Conservation (phyloP, 2,329 filamentous ascomycete species). For the Clonostachys solani region DNA sequence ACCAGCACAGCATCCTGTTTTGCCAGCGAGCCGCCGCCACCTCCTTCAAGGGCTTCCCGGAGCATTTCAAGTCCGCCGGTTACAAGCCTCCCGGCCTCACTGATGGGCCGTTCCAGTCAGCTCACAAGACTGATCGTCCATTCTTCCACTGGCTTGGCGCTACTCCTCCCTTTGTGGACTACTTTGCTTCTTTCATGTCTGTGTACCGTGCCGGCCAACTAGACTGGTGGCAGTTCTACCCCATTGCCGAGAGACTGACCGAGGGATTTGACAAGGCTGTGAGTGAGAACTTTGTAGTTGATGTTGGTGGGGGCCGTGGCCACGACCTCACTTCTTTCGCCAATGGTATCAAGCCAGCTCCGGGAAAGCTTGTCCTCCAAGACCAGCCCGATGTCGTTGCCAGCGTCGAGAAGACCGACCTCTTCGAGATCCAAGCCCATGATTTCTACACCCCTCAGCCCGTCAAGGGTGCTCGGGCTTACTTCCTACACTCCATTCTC, state of each 20-base stretch:
- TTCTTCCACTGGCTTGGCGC: no score
- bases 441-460: slow-evolving; percentile 20
- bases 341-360: slow-evolving; percentile 14
- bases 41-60: no score
- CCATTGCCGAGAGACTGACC: slow-evolving; percentile 15
- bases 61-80: no score
- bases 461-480: slow-evolving; percentile 13
- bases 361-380: slow-evolving; percentile 35
- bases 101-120: no score
- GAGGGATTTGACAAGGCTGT: slow-evolving; percentile 10
- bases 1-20: no score
- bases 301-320: slow-evolving; percentile 26
- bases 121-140: no score
- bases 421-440: slow-evolving; percentile 19
- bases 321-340: slow-evolving; percentile 25
- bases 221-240: no score
- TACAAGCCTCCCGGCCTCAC: no score
- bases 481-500: slow-evolving; percentile 23
- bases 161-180: no score
- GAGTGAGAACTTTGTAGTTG: slow-evolving; percentile 18
- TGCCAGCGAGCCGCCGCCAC: no score
- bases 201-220: no score
- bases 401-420: slow-evolving; percentile 16
- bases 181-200: no score
- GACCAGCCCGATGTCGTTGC: slow-evolving; percentile 35